phyloP scores from a whole-genome alignment of 176 grass and related monocot species.

The Coix lacrymajobi region DNA sequence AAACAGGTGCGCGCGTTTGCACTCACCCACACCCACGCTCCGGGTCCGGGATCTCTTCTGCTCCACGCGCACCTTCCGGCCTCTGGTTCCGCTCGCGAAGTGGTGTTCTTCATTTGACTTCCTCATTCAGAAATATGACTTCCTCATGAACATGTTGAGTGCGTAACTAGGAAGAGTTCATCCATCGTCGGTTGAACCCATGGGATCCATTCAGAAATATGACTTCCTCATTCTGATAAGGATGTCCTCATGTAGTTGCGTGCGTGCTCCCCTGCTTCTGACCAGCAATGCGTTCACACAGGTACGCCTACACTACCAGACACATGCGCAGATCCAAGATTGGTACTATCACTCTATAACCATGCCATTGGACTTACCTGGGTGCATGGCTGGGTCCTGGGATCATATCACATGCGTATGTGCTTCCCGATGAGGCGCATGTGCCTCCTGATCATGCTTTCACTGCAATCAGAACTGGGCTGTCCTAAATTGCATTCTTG shows the following conservation, averaged over 20 bases:
- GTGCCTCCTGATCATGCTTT: neutral
- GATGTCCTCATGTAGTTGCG: neutral
- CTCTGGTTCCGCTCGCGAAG: neutral
- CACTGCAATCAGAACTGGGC: neutral
- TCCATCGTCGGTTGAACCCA: neutral
- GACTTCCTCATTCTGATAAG: neutral
- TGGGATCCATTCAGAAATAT: neutral
- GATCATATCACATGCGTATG: no score
- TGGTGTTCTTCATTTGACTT: neutral
- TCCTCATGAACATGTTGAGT: neutral
- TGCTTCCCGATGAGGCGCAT: no score
- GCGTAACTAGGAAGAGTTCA: neutral
- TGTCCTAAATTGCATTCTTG: neutral
- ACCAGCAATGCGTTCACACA: neutral
- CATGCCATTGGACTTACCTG: no score
- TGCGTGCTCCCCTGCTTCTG: neutral
- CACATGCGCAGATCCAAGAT: no score
- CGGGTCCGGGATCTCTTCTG: neutral
- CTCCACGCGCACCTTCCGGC: neutral
- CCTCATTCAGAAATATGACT: no score
- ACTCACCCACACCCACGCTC: neutral
- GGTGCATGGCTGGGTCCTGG: no score
- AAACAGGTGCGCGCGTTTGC: constrained; percentile 34
- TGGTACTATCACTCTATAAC: no score
- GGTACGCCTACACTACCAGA: no score